Base-by-base conservation (phyloP, 345 rosid species). In the Acer yangbiense region DNA sequence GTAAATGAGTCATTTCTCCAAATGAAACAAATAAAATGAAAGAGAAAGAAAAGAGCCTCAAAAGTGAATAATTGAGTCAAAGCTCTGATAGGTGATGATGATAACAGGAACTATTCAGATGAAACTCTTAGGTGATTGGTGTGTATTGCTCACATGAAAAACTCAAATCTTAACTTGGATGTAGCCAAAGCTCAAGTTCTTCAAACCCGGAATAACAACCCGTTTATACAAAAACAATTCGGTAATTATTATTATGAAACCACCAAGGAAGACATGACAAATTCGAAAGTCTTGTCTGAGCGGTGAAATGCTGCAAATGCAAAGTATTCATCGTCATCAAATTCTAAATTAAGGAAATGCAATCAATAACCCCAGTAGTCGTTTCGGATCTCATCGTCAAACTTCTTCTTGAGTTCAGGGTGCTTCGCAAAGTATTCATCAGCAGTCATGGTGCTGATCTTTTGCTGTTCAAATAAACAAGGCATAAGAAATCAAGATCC, bases 391-490 rank as follows among this genome's bases (percentile, higher is more conserved):
- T 94, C 99, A 29, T 96, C 99, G 78, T 96, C 98, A 25, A 94
- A 92, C 85, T 94, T 89, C 97, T 96, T 87, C 80, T 91, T 96
- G 72, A 96, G 88, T 78, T 96, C 99, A 0, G 99, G 99, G 79
- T 96, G 97, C 86, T 96, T 94, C 72, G 67, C 95, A 72, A 97
- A 97, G 91, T 96, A 96, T 76, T 96, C 99, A 7, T 96, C 97
- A 7, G 98, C 98, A 1, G 98, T 97, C 99, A 97, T 97, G 85
- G 99, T 94, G 88, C 98, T 91, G 77, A 97, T 72, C 85, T 91
- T 97, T 89, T 86, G 71, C 99, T 97, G 97, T 81, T 73, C 39
- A 80, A 46, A 68, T 46, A 74, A 68, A 71, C 35, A n/a, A 20
- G 21, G 17, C 12, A 39, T 72, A 44, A 81, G 72, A 41, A 65